Percentiles rank a stretch among this genome's conserved stretches.
phyloP scores from a whole-genome alignment of 2,329 filamentous ascomycete genomes.

The Fusarium torulosum region DNA sequence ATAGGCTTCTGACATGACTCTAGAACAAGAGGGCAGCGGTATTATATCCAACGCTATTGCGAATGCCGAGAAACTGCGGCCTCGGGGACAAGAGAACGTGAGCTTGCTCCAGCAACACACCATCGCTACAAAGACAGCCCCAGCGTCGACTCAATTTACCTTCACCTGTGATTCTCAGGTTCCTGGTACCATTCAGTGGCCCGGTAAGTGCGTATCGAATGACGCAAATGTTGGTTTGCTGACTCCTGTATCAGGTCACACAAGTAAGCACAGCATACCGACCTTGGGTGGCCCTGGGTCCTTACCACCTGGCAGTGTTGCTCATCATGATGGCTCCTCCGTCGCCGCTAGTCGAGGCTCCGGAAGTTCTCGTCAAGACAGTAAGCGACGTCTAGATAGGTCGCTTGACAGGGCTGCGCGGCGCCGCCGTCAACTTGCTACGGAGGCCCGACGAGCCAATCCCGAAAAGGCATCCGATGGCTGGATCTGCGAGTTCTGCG shows the following conservation, averaged over 20 bases:
- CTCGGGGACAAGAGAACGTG: conserved; percentile 80
- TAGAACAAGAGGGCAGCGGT: conserved; percentile 67
- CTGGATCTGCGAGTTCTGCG: conserved; percentile 98
- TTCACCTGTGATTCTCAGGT: conserved; percentile 96
- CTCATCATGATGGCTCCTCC: conserved; percentile 53
- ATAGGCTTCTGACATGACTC: conserved; percentile 24
- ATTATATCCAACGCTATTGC: conserved; percentile 95
- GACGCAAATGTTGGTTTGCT: conserved; percentile 1
- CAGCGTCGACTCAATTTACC: conserved; percentile 90
- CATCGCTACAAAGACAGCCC: conserved; percentile 68
- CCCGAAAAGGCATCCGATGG: conserved; percentile 78
- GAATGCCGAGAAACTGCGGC: conserved; percentile 79
- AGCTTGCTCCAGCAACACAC: conserved; percentile 80
- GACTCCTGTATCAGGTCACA: conserved; percentile 41
- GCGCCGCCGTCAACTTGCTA: conserved; percentile 81
- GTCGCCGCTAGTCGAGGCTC: conserved; percentile 50
- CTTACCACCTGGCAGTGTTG: conserved; percentile 29
- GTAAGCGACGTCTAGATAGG: conserved; percentile 74
- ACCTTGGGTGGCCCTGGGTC: conserved; percentile 32
- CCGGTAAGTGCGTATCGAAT: conserved; percentile 59
- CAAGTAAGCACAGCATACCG: conserved; percentile 41
- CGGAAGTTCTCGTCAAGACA: conserved; percentile 62
- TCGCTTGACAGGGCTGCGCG: conserved; percentile 81
- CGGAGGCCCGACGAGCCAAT: conserved; percentile 80
- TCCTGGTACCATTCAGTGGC: conserved; percentile 82